Evolutionary conservation across 2,329 filamentous ascomycete species (phyloP), one percentile per base, ranked within the genome.

Genomic region (Fusarium foetens): DNA sequence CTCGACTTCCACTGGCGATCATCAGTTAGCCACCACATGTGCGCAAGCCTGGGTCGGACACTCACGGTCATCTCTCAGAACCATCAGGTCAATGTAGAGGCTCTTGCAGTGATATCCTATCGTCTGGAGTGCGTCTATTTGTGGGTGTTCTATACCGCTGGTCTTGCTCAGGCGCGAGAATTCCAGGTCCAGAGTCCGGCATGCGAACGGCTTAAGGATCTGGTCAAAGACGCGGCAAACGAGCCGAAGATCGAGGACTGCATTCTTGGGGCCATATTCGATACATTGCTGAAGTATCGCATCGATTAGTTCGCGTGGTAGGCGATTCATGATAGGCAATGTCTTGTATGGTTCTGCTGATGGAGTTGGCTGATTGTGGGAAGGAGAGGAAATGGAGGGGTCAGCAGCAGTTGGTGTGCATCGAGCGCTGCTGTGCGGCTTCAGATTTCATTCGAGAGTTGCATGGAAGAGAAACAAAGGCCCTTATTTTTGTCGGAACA

Each of bases 71-170:
- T 88, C 86, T 71, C 86, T 83, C 41, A 88, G 77, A 21, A 87
- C 81, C 84, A 86, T 87, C 76, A 88, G 78, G 73, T 88, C 86
- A 52, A 88, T 80, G 64, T 85, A 86, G 8, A 88, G 73, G 35
- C 84, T 83, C 71, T 83, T 83, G 80, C 85, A 86, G n/a, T 85
- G 79, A 35, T 82, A 80, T 5, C 84, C 86, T 54, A 86, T 81
- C 5, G 82, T 83, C 69, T 82, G 80, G n/a, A 88, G 75, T 11
- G 82, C 82, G 73, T 82, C 80, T n/a, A 81, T 66, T 55, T 81
- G 77, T 3, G 81, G 83, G 8, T 77, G 82, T 23, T 69, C 71
- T 21, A 75, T 71, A 36, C 71, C 78, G 71, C 77, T 81, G 54
- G 78, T 77, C 66, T 74, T 80, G 72, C 83, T 82, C 63, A 88